Base-by-base conservation (phyloP, 1,139 yeast species). In the Pneumocystis murina region DNA sequence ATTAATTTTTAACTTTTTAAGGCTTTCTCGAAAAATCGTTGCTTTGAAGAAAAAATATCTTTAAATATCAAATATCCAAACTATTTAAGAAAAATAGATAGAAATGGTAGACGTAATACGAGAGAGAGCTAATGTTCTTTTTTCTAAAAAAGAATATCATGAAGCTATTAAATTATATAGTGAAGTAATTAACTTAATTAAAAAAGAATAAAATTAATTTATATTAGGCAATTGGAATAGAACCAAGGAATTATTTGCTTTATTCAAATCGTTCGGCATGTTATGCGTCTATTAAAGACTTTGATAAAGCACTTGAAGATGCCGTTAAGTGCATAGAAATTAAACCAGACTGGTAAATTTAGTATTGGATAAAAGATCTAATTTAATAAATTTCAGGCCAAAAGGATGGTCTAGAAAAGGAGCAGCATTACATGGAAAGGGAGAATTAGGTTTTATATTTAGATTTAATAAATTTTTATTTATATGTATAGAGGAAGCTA, bases 251-350 rank as follows among this genome's bases (percentile, higher is more conserved):
- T 58, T 97, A 91, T 74, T 97, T 92, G 33, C 80, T 92, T 66
- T 90, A 79, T 73, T 89, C 97, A 64, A 92, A 92, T 77, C 84
- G 97, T 75, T 90, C 97, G n/a, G 98, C 95, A 12, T 82, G 89
- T 64, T 86, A 85, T 71, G 87, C 97, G 2, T 87, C 96, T 16
- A 76, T 85, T 76, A 85, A 85, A 72, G 76, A 89, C 69, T 92
- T 84, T 71, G 75, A 76, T 43, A 78, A 84, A 67, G 97, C 97
- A 2, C 78, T 89, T 66, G 78, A 79, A 64, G 97, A 92, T 74
- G 97, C 97, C 35, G 77, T 87, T 67, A 82, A 86, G 72, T 86
- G 96, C 76, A 84, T 87, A 63, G 80, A 82, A 71, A 83, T 89
- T 76, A 89, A 87, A 68, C 84, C 88, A 30, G 68, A 83, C 2